Evolutionary conservation across 73 alveolate genomes (phyloP).

Genomic region (Paramecium sonneborni): DNA sequence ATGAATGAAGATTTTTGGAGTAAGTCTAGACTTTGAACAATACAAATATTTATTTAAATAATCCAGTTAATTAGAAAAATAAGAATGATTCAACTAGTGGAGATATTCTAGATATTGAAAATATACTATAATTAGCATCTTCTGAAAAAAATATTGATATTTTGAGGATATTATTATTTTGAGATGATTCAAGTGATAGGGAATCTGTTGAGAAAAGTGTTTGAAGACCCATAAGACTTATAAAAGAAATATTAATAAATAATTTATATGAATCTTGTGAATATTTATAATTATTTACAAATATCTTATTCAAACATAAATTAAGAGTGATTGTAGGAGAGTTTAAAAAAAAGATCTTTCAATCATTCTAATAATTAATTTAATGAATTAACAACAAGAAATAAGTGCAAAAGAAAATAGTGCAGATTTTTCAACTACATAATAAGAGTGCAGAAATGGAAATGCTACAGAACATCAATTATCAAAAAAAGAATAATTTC

Average conservation of each 20-base stretch:
- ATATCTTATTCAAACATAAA: too few relatives aligned
- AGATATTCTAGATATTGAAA: too few relatives aligned
- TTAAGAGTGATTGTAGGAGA: too few relatives aligned
- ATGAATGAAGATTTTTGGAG: too few relatives aligned
- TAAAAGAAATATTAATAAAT: not conserved
- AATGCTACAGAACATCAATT: not conserved
- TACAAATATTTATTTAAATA: too few relatives aligned
- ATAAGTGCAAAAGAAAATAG: not conserved
- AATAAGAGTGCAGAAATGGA: not conserved
- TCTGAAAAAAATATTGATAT: not conserved
- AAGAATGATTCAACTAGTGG: too few relatives aligned
- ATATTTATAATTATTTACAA: not conserved
- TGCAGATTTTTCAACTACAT: not conserved
- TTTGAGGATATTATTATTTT: not conserved
- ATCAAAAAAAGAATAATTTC: not conserved
- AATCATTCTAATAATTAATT: not conserved
- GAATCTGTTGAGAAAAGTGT: not conserved
- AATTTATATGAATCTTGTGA: not conserved
- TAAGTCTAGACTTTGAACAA: too few relatives aligned
- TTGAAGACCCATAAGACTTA: not conserved
- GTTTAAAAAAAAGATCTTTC: too few relatives aligned
- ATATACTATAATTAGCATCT: too few relatives aligned
- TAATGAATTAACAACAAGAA: not conserved
- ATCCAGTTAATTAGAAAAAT: too few relatives aligned
- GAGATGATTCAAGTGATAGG: not conserved